Base-by-base conservation (phyloP, 352 stramenopile species). In the Globisporangium yorkense region DNA sequence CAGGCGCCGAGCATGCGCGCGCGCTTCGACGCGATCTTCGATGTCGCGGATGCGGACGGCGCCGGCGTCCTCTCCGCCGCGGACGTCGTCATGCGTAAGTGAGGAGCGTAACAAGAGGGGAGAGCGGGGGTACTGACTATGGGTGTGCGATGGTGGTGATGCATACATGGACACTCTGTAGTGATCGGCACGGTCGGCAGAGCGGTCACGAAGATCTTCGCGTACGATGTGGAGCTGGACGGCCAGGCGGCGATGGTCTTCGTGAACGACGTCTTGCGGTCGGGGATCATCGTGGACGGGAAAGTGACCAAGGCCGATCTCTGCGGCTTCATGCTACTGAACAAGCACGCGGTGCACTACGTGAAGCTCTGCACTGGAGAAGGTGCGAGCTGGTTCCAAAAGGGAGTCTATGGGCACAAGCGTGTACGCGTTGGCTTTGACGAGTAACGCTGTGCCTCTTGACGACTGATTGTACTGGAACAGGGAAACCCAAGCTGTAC, bases 11-110 rank as follows among this genome's bases (percentile, higher is more conserved):
- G 55, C 31, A 87, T 85, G 75, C 65, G 70, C 24, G 66, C 66
- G n/a, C 78, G 78, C 39, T 87, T 87, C 50, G 70, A 88, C 68
- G 75, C 76, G 15, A 86, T 88, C 33, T 86, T 88, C 55, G 75
- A 85, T 37, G 62, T 86, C 48, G 74, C 83, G 3, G 77, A 88
- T 21, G 35, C 71, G 31, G 63, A 83, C 39, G 18, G 46, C 5
- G 67, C 62, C 10, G 75, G 72, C 2, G 35, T 51, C 0, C 70
- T 87, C 44, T 73, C 69, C 0, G 61, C 66, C 7, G 65, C 65
- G 2, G 78, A 88, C 40, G 57, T 86, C 43, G 69, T 84, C 31
- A 49, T 49, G 44, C 44, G 44, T 49, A 3, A 20, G 44, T 49
- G 16, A n/a, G 13, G 40, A 16, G 18, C 37, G 37, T 27, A 27